Evolutionary conservation across 1,284 basidiomycete species (phyloP).

Genomic region (Ustilago cynodontis): DNA sequence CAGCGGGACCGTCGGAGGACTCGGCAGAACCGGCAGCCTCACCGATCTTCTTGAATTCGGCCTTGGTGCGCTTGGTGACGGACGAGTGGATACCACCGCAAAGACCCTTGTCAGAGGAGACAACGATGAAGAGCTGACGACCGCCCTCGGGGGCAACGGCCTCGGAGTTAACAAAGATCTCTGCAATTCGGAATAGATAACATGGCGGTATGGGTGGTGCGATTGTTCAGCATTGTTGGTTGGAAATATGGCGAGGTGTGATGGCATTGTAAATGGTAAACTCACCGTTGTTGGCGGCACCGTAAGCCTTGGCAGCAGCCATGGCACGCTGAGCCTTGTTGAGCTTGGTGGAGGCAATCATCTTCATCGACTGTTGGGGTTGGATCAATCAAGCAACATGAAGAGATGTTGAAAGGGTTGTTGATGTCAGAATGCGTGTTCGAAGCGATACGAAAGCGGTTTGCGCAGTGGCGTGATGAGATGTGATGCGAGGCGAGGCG

Average conservation of each 20-base stretch:
- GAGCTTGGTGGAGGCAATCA: conserved; percentile 95
- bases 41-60: conserved; percentile 73
- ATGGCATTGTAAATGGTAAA: conserved; percentile 4
- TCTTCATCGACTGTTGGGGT: conserved; percentile 86
- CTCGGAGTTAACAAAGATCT: conserved; percentile 69
- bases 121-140: conserved; percentile 78
- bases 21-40: conserved; percentile 73
- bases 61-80: conserved; percentile 88
- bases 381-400: not conserved
- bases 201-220: not conserved
- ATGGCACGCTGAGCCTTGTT: conserved; percentile 91
- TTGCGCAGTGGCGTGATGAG: not conserved
- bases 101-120: conserved; percentile 98
- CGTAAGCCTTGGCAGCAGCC: conserved; percentile 92
- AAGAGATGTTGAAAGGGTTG: not conserved
- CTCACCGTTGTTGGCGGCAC: conserved; percentile 88
- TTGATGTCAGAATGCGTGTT: conserved; percentile 17
- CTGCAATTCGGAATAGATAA: conserved; percentile 25
- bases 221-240: not conserved
- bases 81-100: conserved; percentile 99
- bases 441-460: not conserved
- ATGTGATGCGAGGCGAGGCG: too few species aligned
- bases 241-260: not conserved
- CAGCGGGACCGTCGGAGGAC: conserved; percentile 52
- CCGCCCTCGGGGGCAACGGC: conserved; percentile 63